These are phyloP conservation scores for Oryza punctata DNA, from an alignment of 176 grass and related monocot species.

Conservation along the genomic window DNA sequence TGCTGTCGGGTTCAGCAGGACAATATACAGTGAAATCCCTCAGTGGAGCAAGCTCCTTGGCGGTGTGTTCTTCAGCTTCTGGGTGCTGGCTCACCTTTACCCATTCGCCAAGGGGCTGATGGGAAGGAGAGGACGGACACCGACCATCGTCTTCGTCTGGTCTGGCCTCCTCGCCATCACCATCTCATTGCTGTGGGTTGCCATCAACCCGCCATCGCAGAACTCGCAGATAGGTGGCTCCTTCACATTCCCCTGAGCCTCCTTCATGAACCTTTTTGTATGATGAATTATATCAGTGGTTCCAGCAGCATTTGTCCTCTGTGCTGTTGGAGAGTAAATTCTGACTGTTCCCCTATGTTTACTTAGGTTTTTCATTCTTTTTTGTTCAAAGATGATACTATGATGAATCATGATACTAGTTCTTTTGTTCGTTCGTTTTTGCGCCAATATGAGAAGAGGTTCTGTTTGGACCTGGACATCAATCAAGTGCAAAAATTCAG, in stretches of 20 bases:
- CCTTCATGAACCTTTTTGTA: neutral
- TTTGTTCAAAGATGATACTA: neutral
- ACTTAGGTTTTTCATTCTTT: neutral
- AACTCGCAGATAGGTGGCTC: slow-evolving; percentile 82
- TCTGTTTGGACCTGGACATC: slow-evolving; percentile 32
- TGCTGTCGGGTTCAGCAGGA: slow-evolving; percentile 78
- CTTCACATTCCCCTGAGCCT: slow-evolving; percentile 89
- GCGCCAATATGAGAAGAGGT: neutral
- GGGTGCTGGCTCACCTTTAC: slow-evolving; percentile 92
- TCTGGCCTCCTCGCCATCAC: slow-evolving; percentile 88
- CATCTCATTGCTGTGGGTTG: slow-evolving; percentile 92
- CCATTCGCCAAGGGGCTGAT: slow-evolving; percentile 93
- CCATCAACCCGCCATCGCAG: slow-evolving; percentile 70
- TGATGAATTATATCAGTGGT: neutral
- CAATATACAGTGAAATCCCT: slow-evolving; percentile 84
- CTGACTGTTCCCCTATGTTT: slow-evolving; percentile 11
- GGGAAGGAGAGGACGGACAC: slow-evolving; percentile 80
- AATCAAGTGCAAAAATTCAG: slow-evolving; percentile 29
- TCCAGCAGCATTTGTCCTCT: neutral
- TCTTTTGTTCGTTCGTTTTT: slow-evolving; percentile 54
- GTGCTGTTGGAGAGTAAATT: neutral
- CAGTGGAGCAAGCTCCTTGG: slow-evolving; percentile 95
- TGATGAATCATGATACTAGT: slow-evolving; percentile 10
- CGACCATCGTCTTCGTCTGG: slow-evolving; percentile 96
- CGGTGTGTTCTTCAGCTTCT: slow-evolving; percentile 99